Base-by-base conservation (phyloP, 768 basidiomycete species). In the Xerocomellus intermedius region DNA sequence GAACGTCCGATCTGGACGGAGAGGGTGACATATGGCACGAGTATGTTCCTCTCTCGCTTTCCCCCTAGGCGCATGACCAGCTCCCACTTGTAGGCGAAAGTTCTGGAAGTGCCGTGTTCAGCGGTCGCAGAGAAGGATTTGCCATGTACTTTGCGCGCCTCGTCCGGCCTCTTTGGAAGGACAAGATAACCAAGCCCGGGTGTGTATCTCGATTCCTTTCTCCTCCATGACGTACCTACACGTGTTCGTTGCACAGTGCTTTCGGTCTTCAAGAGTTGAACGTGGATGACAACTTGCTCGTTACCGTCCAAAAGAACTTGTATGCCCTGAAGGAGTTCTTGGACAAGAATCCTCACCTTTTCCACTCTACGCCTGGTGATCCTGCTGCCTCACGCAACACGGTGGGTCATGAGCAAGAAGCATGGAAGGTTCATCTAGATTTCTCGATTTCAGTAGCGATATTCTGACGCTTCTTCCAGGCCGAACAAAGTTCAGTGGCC, bases 41-140 rank as follows among this genome's bases (percentile, higher is more conserved):
- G 87, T 89, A 58, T 61, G 80, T 64, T 35, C 22, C 12, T 47
- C 35, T 53, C 33, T 13, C 41, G 12, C 37, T 36, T 48, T 37
- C 55, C 45, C 36, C 45, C 19, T 14, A 10, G 30, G 26, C 52
- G 5, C 13, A 22, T 42, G 47, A 55, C 28, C 30, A 54, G 35
- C 55, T 49, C 28, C 54, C 37, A 32, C 22, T 52, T 39, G 19
- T 55, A 84, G 86, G 82, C 38, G 87, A 89, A 59, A 82, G 77
- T 62, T 82, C 85, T 47, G 88, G 89, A 16, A 87, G 81, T 43
- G 83, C 87, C 3, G 82, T 84, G 51, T 97, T 89, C 70, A 94
- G 91, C 60, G 90, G 94, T 30, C 81, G 94, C 52, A 81, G 94
- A 55, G 92, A 97, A 73, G 95, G 92, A 2, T 79, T 98, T 45